Evolutionary conservation across 2,329 filamentous ascomycete species (phyloP).

Genomic region (Xylariaceae sp.): DNA sequence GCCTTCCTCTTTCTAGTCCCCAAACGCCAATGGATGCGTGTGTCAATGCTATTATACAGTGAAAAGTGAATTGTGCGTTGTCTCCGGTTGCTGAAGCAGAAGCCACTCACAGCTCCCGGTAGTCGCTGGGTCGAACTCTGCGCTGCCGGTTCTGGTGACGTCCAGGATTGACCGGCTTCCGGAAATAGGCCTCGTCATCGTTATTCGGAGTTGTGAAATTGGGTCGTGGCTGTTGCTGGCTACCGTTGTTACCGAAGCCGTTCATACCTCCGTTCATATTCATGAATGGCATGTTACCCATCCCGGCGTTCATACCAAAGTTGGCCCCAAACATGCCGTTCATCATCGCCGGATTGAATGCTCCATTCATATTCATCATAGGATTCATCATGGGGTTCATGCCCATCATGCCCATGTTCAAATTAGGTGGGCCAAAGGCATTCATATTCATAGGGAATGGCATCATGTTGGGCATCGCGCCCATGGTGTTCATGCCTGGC

Average conservation of each 20-base stretch:
- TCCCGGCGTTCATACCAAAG: conserved; percentile 33
- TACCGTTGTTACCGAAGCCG: conserved; percentile 32
- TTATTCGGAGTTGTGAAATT: conserved; percentile 53
- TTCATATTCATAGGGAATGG: conserved; percentile 39
- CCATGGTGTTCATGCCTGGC: conserved; percentile 30
- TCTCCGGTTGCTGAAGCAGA: conserved; percentile 3
- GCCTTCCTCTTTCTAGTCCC: conserved; percentile 2
- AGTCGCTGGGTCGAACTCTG: conserved; percentile 82
- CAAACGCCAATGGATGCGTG: conserved; percentile 25
- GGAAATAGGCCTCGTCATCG: conserved; percentile 89
- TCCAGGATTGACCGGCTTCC: conserved; percentile 92
- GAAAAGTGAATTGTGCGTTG: conserved; percentile 5
- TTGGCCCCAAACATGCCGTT: conserved; percentile 38
- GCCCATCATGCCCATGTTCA: conserved; percentile 37
- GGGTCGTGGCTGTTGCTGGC: conserved; percentile 26
- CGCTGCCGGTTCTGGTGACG: conserved; percentile 78
- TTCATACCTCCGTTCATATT: conserved; percentile 29
- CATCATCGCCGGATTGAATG: conserved; percentile 35
- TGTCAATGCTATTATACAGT: conserved; percentile 19
- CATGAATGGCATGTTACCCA: conserved; percentile 35
- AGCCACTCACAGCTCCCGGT: conserved; percentile 66
- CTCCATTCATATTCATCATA: conserved; percentile 38
- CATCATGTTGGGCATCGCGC: conserved; percentile 48
- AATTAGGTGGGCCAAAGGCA: conserved; percentile 38
- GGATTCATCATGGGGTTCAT: conserved; percentile 40